Base-by-base conservation (phyloP, 768 basidiomycete genomes). In the Gloeophyllum trabeum region DNA sequence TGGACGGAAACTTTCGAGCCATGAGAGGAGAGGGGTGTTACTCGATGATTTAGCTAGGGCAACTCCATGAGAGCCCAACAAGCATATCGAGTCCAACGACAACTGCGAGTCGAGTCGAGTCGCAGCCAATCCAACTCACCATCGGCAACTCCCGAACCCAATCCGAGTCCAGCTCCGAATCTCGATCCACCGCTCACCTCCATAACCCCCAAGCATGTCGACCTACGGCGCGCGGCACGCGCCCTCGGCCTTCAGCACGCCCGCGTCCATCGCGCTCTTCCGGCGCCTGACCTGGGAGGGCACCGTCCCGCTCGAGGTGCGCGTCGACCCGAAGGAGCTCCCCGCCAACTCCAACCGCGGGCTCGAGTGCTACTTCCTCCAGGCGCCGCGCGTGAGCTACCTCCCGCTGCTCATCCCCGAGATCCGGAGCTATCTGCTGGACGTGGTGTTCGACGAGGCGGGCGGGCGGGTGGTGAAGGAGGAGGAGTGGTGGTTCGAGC, bases 401-500 rank as follows among this genome's bases (percentile, higher is more conserved):
- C 78, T 99, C 25, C 89, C 96, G 10, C 70, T 98, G 21, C 62
- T 98, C 36, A 74, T 97, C 54, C 82, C 90, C 3, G 90, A 96
- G 54, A 76, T 99, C 45, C 76, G 82, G 45, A 74, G 80, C 51
- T 90, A 90, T 61, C 71, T 98, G 47, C 80, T 87, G 68, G 88
- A 96, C 49, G 79, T 97, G 42, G 87, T 93, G 10, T 82, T 97
- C 53, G 90, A 96, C 55, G 91, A 94, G 53, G 71, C 75, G 25
- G 80, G 82, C 23, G 78, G 79, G 4, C 80, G 79, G 46, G 52
- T 69, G 6, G 62, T 93, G 46, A 85, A 84, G 54, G 88, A 92
- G 49, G 85, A 88, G 44, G 86, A 93, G 41, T 91, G 94, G 87
- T 98, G 94, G 96, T 96, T 99, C 59, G 91, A 96, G 61, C 84